These are phyloP conservation scores for Melanopsichium pennsylvanicum DNA, from an alignment of 1,284 basidiomycete genomes.

Conservation along the genomic window DNA sequence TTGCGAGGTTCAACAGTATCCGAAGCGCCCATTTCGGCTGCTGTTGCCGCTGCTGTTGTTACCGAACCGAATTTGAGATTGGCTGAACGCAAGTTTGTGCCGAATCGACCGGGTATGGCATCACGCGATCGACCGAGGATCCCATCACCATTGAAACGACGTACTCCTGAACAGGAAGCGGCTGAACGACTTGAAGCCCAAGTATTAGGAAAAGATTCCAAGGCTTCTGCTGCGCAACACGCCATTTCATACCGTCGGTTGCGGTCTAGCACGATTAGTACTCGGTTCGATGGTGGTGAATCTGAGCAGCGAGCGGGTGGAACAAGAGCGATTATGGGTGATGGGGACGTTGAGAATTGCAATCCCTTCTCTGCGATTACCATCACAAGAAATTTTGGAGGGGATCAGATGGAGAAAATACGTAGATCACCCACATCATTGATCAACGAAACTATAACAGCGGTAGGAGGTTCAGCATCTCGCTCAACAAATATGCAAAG, in stretches of 20 bases:
- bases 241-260: slow-evolving; percentile 18
- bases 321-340: too few relatives aligned
- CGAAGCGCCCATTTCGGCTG: slow-evolving; percentile 1
- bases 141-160: slow-evolving; percentile 35
- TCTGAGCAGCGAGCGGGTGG: too few relatives aligned
- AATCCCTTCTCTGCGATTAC: slow-evolving; percentile 12
- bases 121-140: slow-evolving; percentile 39
- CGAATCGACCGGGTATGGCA: slow-evolving; percentile 30
- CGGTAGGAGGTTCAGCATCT: too few relatives aligned
- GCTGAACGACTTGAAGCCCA: slow-evolving; percentile 5
- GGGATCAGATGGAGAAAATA: not conserved
- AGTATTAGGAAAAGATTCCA: slow-evolving; percentile 1
- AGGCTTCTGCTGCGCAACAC: too few relatives aligned
- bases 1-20: slow-evolving; percentile 21
- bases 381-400: not conserved
- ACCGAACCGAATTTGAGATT: too few relatives aligned
- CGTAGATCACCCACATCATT: too few relatives aligned
- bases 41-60: too few relatives aligned
- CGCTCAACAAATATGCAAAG: too few relatives aligned
- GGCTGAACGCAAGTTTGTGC: slow-evolving; percentile 4
- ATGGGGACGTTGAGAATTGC: slow-evolving; percentile 16
- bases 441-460: too few relatives aligned
- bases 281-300: too few relatives aligned
- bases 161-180: slow-evolving; percentile 15
- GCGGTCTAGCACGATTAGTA: slow-evolving; percentile 11